These are phyloP conservation scores for Quercus tomentella DNA, from an alignment of 331 rosid genomes.

Conservation along the genomic window DNA sequence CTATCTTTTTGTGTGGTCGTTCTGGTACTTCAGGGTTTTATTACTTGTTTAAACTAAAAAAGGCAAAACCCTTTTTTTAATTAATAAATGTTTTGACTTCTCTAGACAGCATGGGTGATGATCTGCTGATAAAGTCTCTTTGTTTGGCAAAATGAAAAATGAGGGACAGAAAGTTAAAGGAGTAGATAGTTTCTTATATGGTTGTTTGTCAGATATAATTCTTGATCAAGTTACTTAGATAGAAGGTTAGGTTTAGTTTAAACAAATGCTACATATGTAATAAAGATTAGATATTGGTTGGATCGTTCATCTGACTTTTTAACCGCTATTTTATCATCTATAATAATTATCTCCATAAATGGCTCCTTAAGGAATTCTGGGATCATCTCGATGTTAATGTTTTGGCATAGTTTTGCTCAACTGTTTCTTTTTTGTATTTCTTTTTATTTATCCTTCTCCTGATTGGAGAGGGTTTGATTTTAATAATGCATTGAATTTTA, in stretches of 20 bases:
- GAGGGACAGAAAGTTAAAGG: not conserved
- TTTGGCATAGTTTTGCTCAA: not conserved
- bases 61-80: conserved; percentile 3
- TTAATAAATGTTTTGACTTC: not conserved
- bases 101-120: not conserved
- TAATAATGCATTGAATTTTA: conserved; percentile 13
- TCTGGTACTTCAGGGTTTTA: conserved; percentile 2
- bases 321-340: not conserved
- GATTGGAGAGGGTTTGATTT: not conserved
- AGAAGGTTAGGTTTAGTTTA: not conserved
- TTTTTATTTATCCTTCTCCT: not conserved
- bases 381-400: not conserved
- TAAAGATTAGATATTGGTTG: not conserved
- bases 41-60: not conserved
- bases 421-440: not conserved
- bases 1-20: conserved; percentile 13
- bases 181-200: not conserved
- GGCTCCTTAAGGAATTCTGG: not conserved
- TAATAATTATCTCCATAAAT: not conserved
- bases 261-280: not conserved
- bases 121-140: not conserved
- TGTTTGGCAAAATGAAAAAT: not conserved
- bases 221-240: not conserved
- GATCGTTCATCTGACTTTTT: not conserved
- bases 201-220: not conserved